Evolutionary conservation across 129 eudicot genomes (phyloP).

Genomic region (Daucus carota): DH1_v3.0 NC_030388.2:3232501-3233000

Average conservation of each 20-base stretch:
- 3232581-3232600: too few relatives aligned
- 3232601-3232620: too few relatives aligned
- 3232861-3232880: background rate
- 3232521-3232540: too few relatives aligned
- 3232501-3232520: too few relatives aligned
- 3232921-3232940: background rate
- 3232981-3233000: background rate
- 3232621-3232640: too few relatives aligned
- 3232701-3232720: slow-evolving; percentile 1
- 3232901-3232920: background rate
- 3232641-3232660: background rate
- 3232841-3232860: background rate
- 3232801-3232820: background rate
- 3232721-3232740: background rate
- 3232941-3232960: background rate
- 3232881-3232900: background rate
- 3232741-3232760: background rate
- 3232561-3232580: too few relatives aligned
- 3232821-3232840: background rate
- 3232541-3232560: too few relatives aligned
- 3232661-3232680: background rate
- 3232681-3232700: background rate
- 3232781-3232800: background rate
- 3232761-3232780: background rate
- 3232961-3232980: background rate